phyloP scores from a whole-genome alignment of 2,329 filamentous ascomycete species.

The Paraphoma chrysanthemicola region DNA sequence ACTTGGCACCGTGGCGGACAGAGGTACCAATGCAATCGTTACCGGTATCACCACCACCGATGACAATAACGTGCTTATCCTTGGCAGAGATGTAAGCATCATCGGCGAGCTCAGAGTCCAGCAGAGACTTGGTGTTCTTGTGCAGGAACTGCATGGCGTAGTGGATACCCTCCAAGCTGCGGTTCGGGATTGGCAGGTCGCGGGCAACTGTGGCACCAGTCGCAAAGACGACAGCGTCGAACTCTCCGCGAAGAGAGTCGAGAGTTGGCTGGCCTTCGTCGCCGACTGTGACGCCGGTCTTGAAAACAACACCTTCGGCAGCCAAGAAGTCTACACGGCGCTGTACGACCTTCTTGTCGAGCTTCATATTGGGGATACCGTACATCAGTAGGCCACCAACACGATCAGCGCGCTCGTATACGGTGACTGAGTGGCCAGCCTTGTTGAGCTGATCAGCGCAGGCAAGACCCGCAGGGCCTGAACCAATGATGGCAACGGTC shows the following conservation, averaged over 20 bases:
- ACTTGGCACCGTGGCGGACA: conserved; percentile 93
- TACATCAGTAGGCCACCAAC: conserved; percentile 95
- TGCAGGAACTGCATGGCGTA: conserved; percentile 98
- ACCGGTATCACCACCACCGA: conserved; percentile 96
- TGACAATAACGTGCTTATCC: conserved; percentile 94
- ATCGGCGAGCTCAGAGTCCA: conserved; percentile 87
- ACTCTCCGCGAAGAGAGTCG: conserved; percentile 72
- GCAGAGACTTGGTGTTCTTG: conserved; percentile 95
- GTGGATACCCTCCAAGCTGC: conserved; percentile 88
- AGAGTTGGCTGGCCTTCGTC: conserved; percentile 75
- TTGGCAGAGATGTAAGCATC: conserved; percentile 91
- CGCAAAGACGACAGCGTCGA: conserved; percentile 87
- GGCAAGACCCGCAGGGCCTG: conserved; percentile 89
- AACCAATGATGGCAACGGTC: conserved; percentile 87
- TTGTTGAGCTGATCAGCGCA: conserved; percentile 93
- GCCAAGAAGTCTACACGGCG: conserved; percentile 95
- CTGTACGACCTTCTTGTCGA: conserved; percentile 97
- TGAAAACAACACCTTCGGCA: conserved; percentile 83
- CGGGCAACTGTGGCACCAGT: conserved; percentile 93
- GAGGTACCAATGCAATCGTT: conserved; percentile 99
- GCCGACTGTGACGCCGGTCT: conserved; percentile 78
- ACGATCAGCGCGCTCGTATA: conserved; percentile 93
- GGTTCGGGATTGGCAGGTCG: conserved; percentile 88
- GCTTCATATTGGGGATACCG: conserved; percentile 99
- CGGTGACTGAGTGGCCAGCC: conserved; percentile 84